Conservation (phyloP, 1,284 basidiomycete genomes). For the Microbotryum scabiosae region DNA sequence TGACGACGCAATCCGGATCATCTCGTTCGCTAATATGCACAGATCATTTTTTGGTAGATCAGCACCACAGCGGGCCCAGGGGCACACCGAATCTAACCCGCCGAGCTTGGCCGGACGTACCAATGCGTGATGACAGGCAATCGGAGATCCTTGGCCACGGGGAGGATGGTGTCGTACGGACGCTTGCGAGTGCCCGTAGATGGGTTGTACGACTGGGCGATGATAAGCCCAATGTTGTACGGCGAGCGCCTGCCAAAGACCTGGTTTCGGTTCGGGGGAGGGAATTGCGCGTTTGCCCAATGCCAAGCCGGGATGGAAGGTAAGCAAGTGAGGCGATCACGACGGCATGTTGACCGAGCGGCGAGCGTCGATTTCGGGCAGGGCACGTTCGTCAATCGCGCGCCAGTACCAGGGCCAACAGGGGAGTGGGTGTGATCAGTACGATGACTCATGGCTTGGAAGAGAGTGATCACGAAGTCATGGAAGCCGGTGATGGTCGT, state of each 20-base stretch:
- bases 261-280: constrained; percentile 6
- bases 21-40: constrained; percentile 31
- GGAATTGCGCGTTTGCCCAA: not conserved
- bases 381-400: not conserved
- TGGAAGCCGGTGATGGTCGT: too few species aligned
- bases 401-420: not conserved
- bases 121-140: constrained; percentile 37
- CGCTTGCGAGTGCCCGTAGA: constrained; percentile 33
- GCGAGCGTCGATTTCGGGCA: not conserved
- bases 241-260: constrained; percentile 30
- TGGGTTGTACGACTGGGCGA: constrained; percentile 34
- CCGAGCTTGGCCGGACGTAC: constrained; percentile 6
- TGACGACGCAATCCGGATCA: constrained; percentile 35
- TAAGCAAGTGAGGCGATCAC: not conserved
- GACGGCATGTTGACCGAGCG: not conserved
- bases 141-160: constrained; percentile 36
- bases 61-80: not conserved
- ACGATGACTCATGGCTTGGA: too few species aligned
- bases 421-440: too few species aligned
- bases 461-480: too few species aligned
- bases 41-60: not conserved
- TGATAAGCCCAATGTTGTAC: constrained; percentile 37
- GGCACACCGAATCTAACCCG: not conserved
- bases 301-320: not conserved
- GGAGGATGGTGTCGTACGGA: constrained; percentile 38